Percentiles rank a stretch among this genome's conserved stretches.
phyloP scores from a whole-genome alignment of 176 grass and related monocot species.

The Rhynchospora pubera region DNA sequence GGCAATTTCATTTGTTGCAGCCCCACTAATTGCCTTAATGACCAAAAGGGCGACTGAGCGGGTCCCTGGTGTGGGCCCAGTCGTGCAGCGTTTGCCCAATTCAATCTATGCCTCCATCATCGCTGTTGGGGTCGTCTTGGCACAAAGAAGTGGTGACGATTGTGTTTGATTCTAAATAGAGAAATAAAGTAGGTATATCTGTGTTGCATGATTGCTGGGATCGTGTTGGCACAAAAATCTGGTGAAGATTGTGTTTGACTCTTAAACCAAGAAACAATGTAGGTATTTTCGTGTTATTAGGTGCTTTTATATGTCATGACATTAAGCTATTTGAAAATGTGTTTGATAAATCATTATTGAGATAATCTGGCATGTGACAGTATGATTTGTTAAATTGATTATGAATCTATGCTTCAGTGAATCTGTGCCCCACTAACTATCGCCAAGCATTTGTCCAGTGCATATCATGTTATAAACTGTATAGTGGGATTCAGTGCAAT shows the following conservation, averaged over 20 bases:
- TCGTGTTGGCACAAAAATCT: conserved; percentile 61
- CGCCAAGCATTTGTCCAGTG: background rate
- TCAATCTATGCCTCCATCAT: conserved; percentile 67
- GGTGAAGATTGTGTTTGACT: conserved; percentile 25
- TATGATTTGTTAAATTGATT: conserved; percentile 2
- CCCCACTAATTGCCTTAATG: conserved; percentile 61
- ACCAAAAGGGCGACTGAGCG: conserved; percentile 84
- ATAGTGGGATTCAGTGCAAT: background rate
- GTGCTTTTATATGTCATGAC: background rate
- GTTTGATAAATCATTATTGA: background rate
- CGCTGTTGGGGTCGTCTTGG: conserved; percentile 57
- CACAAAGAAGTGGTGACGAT: conserved; percentile 58
- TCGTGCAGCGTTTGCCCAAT: conserved; percentile 70
- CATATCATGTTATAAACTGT: background rate
- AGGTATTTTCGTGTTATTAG: background rate
- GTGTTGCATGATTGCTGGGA: conserved; percentile 27
- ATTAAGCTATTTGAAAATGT: background rate
- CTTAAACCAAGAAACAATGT: background rate
- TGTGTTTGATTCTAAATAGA: background rate
- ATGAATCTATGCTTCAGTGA: background rate
- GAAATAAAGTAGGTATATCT: background rate
- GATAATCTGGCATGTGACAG: background rate
- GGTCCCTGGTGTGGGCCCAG: conserved; percentile 64
- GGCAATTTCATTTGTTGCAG: conserved; percentile 54
- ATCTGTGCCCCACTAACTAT: background rate